Evolutionary conservation across 371 early-diverging fungal genomes (phyloP).

Genomic region (Actinomucor elegans): DNA sequence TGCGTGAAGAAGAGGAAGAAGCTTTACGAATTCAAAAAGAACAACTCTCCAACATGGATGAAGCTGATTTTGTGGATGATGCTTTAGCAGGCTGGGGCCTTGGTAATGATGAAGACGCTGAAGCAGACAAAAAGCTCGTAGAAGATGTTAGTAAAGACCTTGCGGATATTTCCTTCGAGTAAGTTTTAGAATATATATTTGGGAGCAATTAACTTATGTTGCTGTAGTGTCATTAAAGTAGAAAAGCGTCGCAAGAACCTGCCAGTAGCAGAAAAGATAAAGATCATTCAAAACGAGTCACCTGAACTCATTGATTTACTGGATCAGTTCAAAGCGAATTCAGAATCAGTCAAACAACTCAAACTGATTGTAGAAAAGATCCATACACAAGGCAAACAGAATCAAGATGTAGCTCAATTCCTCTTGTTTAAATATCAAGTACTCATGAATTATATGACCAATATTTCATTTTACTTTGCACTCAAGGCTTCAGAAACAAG

Average conservation of each 20-base stretch:
- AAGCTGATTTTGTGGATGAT: conserved; percentile 91
- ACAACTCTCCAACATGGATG: conserved; percentile 74
- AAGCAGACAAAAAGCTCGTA: conserved; percentile 41
- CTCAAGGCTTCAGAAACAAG: conserved; percentile 67
- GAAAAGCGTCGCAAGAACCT: conserved; percentile 56
- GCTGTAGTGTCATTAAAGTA: conserved; percentile 20
- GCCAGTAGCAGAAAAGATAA: conserved; percentile 65
- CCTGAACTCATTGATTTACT: conserved; percentile 83
- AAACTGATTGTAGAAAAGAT: conserved; percentile 32
- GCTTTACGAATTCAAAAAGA: conserved; percentile 86
- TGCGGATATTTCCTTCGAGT: conserved; percentile 54
- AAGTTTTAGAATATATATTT: too few relatives aligned
- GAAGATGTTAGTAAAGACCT: conserved; percentile 60
- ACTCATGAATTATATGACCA: conserved; percentile 77
- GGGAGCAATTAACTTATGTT: too few relatives aligned
- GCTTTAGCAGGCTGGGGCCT: conserved; percentile 44
- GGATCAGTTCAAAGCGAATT: conserved; percentile 71
- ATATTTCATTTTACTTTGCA: conserved; percentile 86
- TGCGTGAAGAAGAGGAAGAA: conserved; percentile 89
- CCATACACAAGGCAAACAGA: conserved; percentile 15
- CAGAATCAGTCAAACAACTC: conserved; percentile 37
- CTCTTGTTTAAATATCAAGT: conserved; percentile 57
- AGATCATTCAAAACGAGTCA: conserved; percentile 74
- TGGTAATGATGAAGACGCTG: conserved; percentile 31
- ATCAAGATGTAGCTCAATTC: conserved; percentile 37